These are phyloP conservation scores for Carex sylvatica DNA, from an alignment of 202 grass and related monocot species.

Conservation along the genomic window DNA sequence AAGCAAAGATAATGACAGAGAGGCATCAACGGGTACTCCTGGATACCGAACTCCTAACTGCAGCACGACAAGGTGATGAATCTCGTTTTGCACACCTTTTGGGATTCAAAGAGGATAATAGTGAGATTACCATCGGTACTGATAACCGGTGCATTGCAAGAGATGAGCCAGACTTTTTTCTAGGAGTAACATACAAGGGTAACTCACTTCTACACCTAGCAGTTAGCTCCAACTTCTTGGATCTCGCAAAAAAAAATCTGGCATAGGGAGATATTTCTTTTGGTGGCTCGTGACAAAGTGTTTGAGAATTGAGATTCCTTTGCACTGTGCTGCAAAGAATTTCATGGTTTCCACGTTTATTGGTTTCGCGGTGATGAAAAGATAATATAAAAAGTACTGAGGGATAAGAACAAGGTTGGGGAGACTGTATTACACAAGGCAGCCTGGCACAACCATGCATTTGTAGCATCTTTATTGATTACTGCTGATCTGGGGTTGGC, in stretches of 20 bases:
- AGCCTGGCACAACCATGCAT: not conserved
- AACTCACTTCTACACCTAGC: too few relatives aligned
- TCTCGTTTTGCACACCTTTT: not conserved
- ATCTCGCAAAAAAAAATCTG: not conserved
- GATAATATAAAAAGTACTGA: not conserved
- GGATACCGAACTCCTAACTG: too few relatives aligned
- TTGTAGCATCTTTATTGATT: not conserved
- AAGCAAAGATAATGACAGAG: too few relatives aligned
- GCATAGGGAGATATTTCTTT: not conserved
- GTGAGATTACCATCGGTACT: not conserved
- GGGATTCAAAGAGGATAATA: not conserved
- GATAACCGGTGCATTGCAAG: too few relatives aligned
- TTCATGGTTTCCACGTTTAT: not conserved
- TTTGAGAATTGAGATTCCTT: not conserved
- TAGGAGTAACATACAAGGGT: too few relatives aligned
- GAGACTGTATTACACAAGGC: constrained; percentile 17
- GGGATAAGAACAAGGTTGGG: constrained; percentile 18
- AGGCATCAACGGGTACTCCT: too few relatives aligned
- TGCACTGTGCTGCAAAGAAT: constrained; percentile 4
- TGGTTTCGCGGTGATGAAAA: not conserved
- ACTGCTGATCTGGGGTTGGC: not conserved
- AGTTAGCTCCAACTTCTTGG: too few relatives aligned
- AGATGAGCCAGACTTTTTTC: too few relatives aligned
- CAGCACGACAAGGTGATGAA: not conserved
- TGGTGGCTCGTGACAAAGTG: not conserved